Evolutionary conservation across 139 green algal species (phyloP).

Genomic region (Tetradesmus lagerheimii): DNA sequence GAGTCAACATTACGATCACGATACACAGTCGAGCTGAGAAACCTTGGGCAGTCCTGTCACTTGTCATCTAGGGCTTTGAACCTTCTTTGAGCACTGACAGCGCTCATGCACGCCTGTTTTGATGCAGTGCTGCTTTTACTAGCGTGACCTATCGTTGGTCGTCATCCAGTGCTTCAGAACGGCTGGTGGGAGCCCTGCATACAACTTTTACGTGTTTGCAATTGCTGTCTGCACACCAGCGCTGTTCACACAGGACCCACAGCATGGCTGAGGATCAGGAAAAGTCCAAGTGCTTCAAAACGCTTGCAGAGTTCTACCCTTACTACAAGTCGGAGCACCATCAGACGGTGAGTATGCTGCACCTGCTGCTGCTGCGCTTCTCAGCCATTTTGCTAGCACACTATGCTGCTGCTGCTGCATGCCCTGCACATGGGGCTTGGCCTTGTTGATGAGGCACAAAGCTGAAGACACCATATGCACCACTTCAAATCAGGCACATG

Average conservation of each 20-base stretch:
- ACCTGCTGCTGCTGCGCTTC: not conserved
- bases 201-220: not conserved
- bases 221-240: not conserved
- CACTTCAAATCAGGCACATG: too few species aligned
- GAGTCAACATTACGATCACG: too few species aligned
- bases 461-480: too few species aligned
- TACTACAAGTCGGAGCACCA: conserved; percentile 55
- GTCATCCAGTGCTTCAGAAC: too few species aligned
- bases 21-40: not conserved
- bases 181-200: too few species aligned
- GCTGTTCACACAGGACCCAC: not conserved
- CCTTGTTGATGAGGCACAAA: not conserved
- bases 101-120: too few species aligned
- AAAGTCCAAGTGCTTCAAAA: conserved; percentile 15
- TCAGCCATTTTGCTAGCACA: too few species aligned
- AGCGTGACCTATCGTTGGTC: too few species aligned
- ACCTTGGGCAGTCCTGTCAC: not conserved
- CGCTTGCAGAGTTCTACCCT: conserved; percentile 57
- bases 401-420: not conserved
- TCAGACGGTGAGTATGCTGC: not conserved
- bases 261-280: not conserved
- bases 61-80: not conserved
- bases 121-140: too few species aligned
- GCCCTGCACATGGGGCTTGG: not conserved
- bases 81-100: too few species aligned